Percentiles rank a stretch among this genome's conserved stretches.
phyloP scores from a whole-genome alignment of 768 basidiomycete genomes.

The Mycena metata region DNA sequence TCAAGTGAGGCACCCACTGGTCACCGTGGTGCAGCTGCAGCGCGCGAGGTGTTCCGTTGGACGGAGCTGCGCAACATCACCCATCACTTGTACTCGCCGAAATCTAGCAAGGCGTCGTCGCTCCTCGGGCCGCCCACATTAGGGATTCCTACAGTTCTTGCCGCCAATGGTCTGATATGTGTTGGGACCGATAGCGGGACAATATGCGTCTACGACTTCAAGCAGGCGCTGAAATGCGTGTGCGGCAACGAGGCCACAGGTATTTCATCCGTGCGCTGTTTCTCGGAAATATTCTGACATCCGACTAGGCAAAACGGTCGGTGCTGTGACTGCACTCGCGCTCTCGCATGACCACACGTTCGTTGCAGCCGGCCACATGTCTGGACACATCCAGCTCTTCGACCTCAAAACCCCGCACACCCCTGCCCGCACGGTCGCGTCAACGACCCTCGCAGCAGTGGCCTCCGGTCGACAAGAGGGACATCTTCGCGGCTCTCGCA shows the following conservation, averaged over 20 bases:
- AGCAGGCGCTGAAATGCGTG: conserved; percentile 83
- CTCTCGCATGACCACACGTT: conserved; percentile 96
- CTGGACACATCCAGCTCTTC: conserved; percentile 89
- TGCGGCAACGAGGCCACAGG: conserved; percentile 80
- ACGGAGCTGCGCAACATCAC: conserved; percentile 72
- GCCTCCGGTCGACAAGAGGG: conserved; percentile 87
- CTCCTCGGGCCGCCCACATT: conserved; percentile 69
- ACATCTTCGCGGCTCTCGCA: conserved; percentile 83
- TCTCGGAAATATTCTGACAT: conserved; percentile 37
- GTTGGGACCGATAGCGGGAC: conserved; percentile 87
- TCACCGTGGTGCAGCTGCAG: conserved; percentile 39
- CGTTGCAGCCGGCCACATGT: conserved; percentile 88
- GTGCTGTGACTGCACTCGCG: conserved; percentile 89
- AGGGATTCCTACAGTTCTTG: conserved; percentile 84
- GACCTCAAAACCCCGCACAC: conserved; percentile 78
- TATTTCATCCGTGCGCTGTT: conserved; percentile 48
- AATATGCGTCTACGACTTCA: conserved; percentile 90
- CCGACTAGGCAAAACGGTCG: conserved; percentile 67
- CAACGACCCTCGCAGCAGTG: conserved; percentile 77
- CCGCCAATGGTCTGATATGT: conserved; percentile 90
- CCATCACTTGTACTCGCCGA: conserved; percentile 66
- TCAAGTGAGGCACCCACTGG: conserved; percentile 42
- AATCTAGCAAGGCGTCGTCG: conserved; percentile 69
- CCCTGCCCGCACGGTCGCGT: conserved; percentile 78
- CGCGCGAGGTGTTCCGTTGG: conserved; percentile 82